Evolutionary conservation across 2,329 filamentous ascomycete genomes (phyloP).

Genomic region (Epichloe typhina): DNA sequence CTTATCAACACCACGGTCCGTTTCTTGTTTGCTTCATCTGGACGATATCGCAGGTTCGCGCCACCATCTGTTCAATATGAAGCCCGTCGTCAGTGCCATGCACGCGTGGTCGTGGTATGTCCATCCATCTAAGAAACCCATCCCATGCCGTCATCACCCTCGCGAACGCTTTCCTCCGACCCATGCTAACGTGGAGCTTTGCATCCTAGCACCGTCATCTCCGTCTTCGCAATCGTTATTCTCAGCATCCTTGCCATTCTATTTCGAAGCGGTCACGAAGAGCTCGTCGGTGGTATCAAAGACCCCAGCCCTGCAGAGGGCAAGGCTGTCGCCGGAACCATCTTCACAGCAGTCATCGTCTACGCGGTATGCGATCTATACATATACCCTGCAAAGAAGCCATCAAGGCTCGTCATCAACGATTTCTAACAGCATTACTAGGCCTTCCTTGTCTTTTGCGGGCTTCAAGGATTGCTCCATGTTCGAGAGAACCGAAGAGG

Average conservation of each 20-base stretch:
- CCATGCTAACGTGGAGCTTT: constrained; percentile 12
- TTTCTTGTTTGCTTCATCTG: not conserved
- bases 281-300: constrained; percentile 63
- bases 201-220: constrained; percentile 53
- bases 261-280: constrained; percentile 69
- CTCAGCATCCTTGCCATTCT: constrained; percentile 53
- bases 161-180: not conserved
- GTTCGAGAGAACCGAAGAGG: constrained; percentile 70
- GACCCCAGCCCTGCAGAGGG: constrained; percentile 62
- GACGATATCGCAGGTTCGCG: not conserved
- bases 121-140: not conserved
- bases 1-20: not conserved
- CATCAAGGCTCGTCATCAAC: no score
- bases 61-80: constrained; percentile 50
- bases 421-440: constrained; percentile 20
- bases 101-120: constrained; percentile 92
- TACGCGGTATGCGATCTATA: constrained; percentile 58
- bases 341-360: constrained; percentile 79
- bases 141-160: not conserved
- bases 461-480: constrained; percentile 77
- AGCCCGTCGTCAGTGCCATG: constrained; percentile 81
- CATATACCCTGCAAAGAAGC: not conserved
- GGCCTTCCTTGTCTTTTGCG: constrained; percentile 87
- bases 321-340: constrained; percentile 64
- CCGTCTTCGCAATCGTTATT: constrained; percentile 51